Percentiles rank a stretch among this genome's conserved stretches.
phyloP scores from a whole-genome alignment of 192 early-diverging fungal genomes.

The Entomortierella parvispora region DNA sequence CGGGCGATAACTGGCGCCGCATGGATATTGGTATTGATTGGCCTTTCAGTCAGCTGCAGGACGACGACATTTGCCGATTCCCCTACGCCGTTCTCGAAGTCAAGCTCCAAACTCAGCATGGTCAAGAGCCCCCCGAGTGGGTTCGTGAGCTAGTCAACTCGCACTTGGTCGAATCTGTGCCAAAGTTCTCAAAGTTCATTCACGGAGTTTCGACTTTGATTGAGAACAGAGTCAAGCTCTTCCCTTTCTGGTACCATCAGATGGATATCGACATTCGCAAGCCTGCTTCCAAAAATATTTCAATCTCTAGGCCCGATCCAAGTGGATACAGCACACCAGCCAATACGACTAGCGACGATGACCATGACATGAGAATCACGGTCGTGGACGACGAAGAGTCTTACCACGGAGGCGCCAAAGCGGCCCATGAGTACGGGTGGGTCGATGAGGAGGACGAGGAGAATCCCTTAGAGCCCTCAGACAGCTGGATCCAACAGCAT shows the following conservation, averaged over 20 bases:
- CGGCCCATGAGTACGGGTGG: slow-evolving; percentile 19
- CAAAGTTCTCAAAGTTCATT: slow-evolving; percentile 98
- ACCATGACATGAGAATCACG: slow-evolving; percentile 43
- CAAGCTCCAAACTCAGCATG: slow-evolving; percentile 94
- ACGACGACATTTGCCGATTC: slow-evolving; percentile 88
- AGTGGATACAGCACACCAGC: slow-evolving; percentile 55
- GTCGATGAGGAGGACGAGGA: slow-evolving; percentile 44
- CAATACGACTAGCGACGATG: slow-evolving; percentile 44
- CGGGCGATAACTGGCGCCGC: slow-evolving; percentile 94
- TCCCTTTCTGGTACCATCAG: slow-evolving; percentile 96
- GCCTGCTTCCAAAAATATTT: slow-evolving; percentile 66
- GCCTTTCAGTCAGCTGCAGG: slow-evolving; percentile 90
- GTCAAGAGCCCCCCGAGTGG: slow-evolving; percentile 93
- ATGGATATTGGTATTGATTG: slow-evolving; percentile 91
- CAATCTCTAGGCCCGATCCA: slow-evolving; percentile 61
- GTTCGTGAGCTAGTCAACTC: slow-evolving; percentile 90
- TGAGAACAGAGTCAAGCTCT: slow-evolving; percentile 78
- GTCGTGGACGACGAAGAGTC: slow-evolving; percentile 22
- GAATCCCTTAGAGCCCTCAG: slow-evolving; percentile 45
- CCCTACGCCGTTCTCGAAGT: slow-evolving; percentile 98
- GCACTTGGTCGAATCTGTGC: slow-evolving; percentile 92
- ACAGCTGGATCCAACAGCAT: slow-evolving; percentile 35
- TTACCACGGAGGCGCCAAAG: slow-evolving; percentile 38
- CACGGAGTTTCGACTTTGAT: slow-evolving; percentile 92
- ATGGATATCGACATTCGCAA: slow-evolving; percentile 95